Evolutionary conservation across 2,329 filamentous ascomycete species (phyloP).

Genomic region (Neofusicoccum cordaticola): DNA sequence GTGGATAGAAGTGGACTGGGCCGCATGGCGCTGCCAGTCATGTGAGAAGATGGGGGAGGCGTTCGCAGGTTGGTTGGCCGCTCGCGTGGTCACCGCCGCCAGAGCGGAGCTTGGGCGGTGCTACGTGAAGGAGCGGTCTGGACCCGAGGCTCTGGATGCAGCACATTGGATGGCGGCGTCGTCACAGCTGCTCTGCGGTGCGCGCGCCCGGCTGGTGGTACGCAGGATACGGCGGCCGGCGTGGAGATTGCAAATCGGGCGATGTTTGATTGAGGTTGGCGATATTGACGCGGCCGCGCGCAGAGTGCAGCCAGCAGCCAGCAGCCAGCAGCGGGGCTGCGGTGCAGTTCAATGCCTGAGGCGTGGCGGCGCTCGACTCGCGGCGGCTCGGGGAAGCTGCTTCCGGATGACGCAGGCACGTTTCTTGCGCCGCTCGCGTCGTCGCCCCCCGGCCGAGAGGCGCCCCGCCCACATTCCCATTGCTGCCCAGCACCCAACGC

Average conservation of each 20-base stretch:
- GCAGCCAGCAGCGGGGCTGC: too few species aligned
- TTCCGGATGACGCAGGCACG: constrained; percentile 14
- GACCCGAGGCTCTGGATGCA: constrained; percentile 11
- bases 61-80: constrained; percentile 13
- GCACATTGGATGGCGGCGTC: neutral
- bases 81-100: constrained; percentile 9
- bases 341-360: too few species aligned
- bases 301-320: neutral
- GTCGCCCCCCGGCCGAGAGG: neutral
- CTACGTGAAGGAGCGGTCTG: constrained; percentile 18
- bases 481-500: neutral
- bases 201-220: neutral
- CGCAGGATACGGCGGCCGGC: neutral
- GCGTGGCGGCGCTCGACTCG: neutral
- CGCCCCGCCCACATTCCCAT: neutral
- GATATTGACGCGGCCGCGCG: neutral
- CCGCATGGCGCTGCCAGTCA: constrained; percentile 14
- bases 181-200: neutral
- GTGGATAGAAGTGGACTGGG: constrained; percentile 7
- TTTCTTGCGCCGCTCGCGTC: neutral
- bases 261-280: neutral
- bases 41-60: constrained; percentile 17
- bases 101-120: constrained; percentile 1
- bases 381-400: constrained; percentile 2
- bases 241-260: neutral